phyloP scores from a whole-genome alignment of 495 filamentous ascomycete genomes.

The Annulohypoxylon moriforme region DNA sequence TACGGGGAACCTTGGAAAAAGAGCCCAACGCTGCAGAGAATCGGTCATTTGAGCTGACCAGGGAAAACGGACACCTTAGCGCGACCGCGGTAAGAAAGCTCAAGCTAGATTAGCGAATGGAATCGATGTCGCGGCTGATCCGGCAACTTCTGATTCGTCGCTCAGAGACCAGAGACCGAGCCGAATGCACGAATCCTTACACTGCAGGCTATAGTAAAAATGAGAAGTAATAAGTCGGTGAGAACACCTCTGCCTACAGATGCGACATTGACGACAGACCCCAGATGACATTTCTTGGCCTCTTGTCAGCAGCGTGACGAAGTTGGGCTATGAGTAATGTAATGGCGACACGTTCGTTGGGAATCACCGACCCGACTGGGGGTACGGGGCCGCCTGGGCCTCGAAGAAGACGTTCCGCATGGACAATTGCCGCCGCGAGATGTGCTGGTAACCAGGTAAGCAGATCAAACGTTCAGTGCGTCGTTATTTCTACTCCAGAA shows the following conservation, averaged over 20 bases:
- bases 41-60: conserved; percentile 40
- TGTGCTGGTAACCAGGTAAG: background rate
- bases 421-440: background rate
- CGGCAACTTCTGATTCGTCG: conserved; percentile 36
- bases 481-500: background rate
- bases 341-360: conserved; percentile 13
- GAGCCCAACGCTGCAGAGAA: conserved; percentile 43
- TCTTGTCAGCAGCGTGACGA: conserved; percentile 2
- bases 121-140: conserved; percentile 40
- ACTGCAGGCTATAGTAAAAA: conserved; percentile 38
- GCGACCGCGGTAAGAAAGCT: conserved; percentile 29
- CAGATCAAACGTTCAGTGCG: background rate
- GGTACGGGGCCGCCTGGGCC: background rate
- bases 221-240: conserved; percentile 43
- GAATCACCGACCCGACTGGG: conserved; percentile 17
- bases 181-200: conserved; percentile 37
- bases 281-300: conserved; percentile 4
- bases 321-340: conserved; percentile 20
- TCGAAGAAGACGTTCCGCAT: background rate
- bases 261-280: conserved; percentile 22
- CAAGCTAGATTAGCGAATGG: conserved; percentile 41
- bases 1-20: conserved; percentile 22
- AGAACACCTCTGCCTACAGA: conserved; percentile 5
- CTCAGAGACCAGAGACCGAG: conserved; percentile 22
- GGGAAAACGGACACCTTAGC: conserved; percentile 38